Evolutionary conservation across 768 basidiomycete genomes (phyloP), one percentile per base, ranked within the genome.

Genomic region (Trametes villosa): DNA sequence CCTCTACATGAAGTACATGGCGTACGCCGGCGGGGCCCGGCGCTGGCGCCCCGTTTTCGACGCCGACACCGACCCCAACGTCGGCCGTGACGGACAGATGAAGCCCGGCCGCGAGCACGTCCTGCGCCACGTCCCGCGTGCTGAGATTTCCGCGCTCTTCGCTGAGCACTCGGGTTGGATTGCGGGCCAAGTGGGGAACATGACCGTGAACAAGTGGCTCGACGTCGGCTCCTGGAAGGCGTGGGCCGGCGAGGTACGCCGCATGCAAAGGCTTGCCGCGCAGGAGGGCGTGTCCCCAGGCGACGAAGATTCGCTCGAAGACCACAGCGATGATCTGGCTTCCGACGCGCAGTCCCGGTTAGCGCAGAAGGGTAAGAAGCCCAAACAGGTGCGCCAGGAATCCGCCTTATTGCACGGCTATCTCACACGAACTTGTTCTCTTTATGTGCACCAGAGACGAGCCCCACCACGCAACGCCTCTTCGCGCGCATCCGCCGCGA

Each of bases 111-210:
- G 70, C 33, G 76, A 76, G 15, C 78, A 82, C 26, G 75, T 77
- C 40, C 76, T 79, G 15, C 81, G 84, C 26, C 78, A 73, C 56
- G 70, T 88, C 27, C 77, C 84, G 45, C 75, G 57, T 29, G 79
- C 84, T 33, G 83, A 86, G 67, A 69, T 88, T n/a, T 68, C 75
- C 34, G 76, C 78, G 12, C 59, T 77, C 1, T 81, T 87, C 60
- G 86, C 84, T 12, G 74, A 78, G 11, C 85, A 88, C 9, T 79
- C 80, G 0, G 81, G 80, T 34, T 89, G 87, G 87, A 65, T 89
- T 9, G 68, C 86, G 36, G 78, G 82, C 12, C 77, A 86, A 50
- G 82, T 81, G 59, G 67, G 64, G 11, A 62, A 54, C 36, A 65
- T 69, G 26, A 55, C 63, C 18, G 53, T 65, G 4, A 54, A 62